These are phyloP conservation scores for Nannizziopsis barbatae DNA, from an alignment of 2,329 filamentous ascomycete genomes.

Conservation along the genomic window DNA sequence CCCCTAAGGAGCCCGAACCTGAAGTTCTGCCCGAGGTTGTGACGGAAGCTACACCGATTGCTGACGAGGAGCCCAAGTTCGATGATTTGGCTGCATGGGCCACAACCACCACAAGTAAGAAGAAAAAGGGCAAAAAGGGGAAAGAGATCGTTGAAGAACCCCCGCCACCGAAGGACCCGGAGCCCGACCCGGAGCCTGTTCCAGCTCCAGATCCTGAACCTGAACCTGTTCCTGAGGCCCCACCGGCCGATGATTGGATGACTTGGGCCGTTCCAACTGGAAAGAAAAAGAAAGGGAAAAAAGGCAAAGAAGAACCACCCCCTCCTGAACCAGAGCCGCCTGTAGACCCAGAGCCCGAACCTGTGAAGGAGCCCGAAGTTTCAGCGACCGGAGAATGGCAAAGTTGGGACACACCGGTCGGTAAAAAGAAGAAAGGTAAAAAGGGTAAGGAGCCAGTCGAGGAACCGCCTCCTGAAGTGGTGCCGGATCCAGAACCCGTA, in stretches of 20 bases:
- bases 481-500: conserved; percentile 22
- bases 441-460: conserved; percentile 38
- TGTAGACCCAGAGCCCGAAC: conserved; percentile 20
- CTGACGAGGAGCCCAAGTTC: neutral
- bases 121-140: conserved; percentile 43
- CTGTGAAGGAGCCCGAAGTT: conserved; percentile 19
- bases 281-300: conserved; percentile 11
- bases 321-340: conserved; percentile 9
- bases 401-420: conserved; percentile 25
- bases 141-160: conserved; percentile 33
- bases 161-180: conserved; percentile 18
- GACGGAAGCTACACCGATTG: conserved; percentile 19
- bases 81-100: conserved; percentile 23
- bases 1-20: conserved; percentile 16
- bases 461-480: conserved; percentile 27
- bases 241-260: too few species aligned
- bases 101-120: conserved; percentile 23
- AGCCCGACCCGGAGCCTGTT: neutral
- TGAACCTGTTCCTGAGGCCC: neutral
- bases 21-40: conserved; percentile 18
- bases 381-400: conserved; percentile 15
- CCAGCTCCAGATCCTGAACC: conserved; percentile 3
- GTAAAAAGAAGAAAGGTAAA: conserved; percentile 38
- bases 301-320: neutral
- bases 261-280: neutral